Evolutionary conservation across 768 basidiomycete species (phyloP), one percentile per base, ranked within the genome.

Genomic region (Ramaria sp.): DNA sequence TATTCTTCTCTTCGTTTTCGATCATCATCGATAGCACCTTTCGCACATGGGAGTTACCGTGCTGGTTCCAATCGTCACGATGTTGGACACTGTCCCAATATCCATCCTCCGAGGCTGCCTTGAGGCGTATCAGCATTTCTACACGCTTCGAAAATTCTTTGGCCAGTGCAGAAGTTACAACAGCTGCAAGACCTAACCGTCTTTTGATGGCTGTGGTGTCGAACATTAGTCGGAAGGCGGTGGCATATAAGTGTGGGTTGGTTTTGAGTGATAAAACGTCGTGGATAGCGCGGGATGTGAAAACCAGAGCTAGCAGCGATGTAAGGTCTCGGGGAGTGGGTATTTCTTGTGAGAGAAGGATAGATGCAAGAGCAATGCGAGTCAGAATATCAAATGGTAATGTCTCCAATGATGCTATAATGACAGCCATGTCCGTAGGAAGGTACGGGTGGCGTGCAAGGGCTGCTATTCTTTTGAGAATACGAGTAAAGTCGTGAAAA

Each of bases 361-460:
- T 20, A 20, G 54, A 20, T 12, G 31, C 24, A 24, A 56, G 33
- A 24, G 45, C 54, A 12, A 56, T 47, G 22, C 33, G 43, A 17
- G n/a, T n/a, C 31, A 56, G 30, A 5, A 56, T 43, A 27, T 56
- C 54, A 17, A 19, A 31, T 30, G 54, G 54, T 37, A 56, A 37
- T 37, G 34, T 37, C 34, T 9, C 34, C 9, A 37, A 10, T 2
- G 34, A 10, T 37, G 34, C 34, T 37, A 2, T 10, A 37, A 37
- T 7, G 34, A 37, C 34, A 13, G 34, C 34, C 34, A 37, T 37
- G 34, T 3, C 13, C 34, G 9, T 37, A 37, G 34, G 9, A 37
- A 10, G 3, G 34, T 13, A 37, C 9, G 34, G 34, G 13, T 37
- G 34, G 5, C 27, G 34, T 2, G 34, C 2, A 37, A 10, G 9